Evolutionary conservation across 805 yeast genomes (phyloP), one percentile per base, ranked within the genome.

Genomic region (Sporopachydermia quercuum): DNA sequence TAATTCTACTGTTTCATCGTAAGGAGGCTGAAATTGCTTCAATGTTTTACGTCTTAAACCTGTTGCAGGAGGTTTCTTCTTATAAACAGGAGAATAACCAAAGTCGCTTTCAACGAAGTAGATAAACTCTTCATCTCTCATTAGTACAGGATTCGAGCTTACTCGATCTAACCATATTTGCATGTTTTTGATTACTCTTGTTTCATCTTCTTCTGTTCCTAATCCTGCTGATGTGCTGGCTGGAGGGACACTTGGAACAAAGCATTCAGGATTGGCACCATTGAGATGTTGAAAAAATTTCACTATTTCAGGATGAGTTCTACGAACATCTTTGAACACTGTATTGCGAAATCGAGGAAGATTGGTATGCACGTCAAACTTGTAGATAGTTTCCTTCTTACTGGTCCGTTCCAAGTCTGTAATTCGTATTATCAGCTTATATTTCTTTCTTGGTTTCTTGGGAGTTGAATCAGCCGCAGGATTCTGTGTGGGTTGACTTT

Each of bases 11-110:
- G 76, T 78, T 34, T 84, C 89, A 58, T 89, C 98, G 50, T 78
- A 84, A 1, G 98, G 98, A 2, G 94, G 83, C 35, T 82, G 78
- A 36, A 87, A 68, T 55, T 91, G 98, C 56, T 91, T 91, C 51
- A 91, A 67, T 2, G 97, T 86, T 56, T 82, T 83, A 39, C 98
- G 72, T 45, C 78, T 76, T 17, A 91, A 56, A 0, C 97, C 98
- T 13, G 93, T 76, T 1, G 96, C 94, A 38, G 77, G 76, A 19
- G 76, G 69, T 36, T 69, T 62, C 35, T 69, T 63, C 49, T 74
- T 70, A 46, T 75, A 78, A 30, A 73, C 70, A 14, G 78, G 81
- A 2, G 75, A 58, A 53, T 76, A 76, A 6, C 73, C 73, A 48
- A 74, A 78, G 52, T 82, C 91, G 46, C 80, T 73, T 51, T 84